Percentiles rank a stretch among this genome's conserved stretches.
phyloP scores from a whole-genome alignment of 805 yeast genomes.

The Candida nanaspora region DNA sequence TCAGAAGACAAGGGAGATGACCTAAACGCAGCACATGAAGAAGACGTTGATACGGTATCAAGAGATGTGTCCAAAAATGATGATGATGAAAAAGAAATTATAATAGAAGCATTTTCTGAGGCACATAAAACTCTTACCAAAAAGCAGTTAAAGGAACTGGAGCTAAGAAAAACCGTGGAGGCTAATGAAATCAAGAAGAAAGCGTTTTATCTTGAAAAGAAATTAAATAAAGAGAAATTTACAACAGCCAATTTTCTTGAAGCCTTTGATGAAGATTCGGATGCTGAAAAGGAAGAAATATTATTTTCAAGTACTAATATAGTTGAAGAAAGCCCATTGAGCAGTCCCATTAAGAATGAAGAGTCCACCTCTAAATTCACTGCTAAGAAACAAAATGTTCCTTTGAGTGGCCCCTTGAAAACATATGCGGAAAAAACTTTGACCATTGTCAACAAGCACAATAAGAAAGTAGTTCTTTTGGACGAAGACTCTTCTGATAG shows the following conservation, averaged over 20 bases:
- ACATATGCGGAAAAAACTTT: conserved; percentile 3
- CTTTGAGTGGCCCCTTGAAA: conserved; percentile 4
- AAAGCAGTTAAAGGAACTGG: background rate
- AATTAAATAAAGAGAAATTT: conserved; percentile 7
- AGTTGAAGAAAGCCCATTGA: background rate
- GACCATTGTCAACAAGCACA: background rate
- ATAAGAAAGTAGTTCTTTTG: background rate
- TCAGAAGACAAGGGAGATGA: no score
- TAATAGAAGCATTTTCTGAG: background rate
- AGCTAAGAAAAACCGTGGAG: conserved; percentile 5
- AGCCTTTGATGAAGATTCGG: conserved; percentile 11
- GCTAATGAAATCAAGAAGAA: conserved; percentile 14
- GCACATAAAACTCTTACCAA: background rate
- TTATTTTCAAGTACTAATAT: conserved; percentile 7
- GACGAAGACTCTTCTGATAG: background rate
- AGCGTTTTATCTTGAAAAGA: conserved; percentile 3
- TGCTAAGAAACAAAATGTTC: background rate
- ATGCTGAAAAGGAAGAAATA: conserved; percentile 10
- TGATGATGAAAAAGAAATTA: no score
- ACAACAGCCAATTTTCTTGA: conserved; percentile 15
- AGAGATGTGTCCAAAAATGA: no score
- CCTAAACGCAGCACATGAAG: no score
- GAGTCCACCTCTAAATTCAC: background rate
- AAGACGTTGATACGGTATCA: no score
- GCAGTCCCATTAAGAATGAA: conserved; percentile 1